Evolutionary conservation across 345 rosid genomes (phyloP).

Genomic region (Eucalyptus erythrocorys): DNA sequence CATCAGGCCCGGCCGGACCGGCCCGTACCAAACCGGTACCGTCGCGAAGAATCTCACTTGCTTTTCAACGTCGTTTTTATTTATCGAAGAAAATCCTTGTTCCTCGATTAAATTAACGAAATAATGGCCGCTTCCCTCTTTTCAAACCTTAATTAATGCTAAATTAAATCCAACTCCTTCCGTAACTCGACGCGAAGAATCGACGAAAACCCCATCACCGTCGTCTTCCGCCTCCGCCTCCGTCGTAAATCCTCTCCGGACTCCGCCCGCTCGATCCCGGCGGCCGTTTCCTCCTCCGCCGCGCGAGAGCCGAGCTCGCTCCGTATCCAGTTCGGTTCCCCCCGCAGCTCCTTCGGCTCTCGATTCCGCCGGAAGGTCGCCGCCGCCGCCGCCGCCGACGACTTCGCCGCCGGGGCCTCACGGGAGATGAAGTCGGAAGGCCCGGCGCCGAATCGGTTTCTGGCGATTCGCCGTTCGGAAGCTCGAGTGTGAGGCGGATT

Average conservation of each 20-base stretch:
- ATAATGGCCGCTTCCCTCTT: not conserved
- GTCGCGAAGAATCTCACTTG: not conserved
- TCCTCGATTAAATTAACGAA: not conserved
- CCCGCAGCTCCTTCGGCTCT: not conserved
- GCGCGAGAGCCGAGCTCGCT: slow-evolving; percentile 1
- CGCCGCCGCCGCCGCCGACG: not conserved
- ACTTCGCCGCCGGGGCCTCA: too few species aligned
- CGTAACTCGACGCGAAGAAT: not conserved
- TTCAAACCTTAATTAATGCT: not conserved
- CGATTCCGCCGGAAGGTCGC: not conserved
- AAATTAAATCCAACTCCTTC: not conserved
- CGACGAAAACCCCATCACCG: not conserved
- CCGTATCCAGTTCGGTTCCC: not conserved
- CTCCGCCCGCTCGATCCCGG: not conserved
- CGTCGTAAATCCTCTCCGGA: not conserved
- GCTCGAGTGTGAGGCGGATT: not conserved
- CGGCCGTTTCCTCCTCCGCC: not conserved
- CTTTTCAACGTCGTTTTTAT: not conserved
- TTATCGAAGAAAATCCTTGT: not conserved
- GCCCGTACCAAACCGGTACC: not conserved
- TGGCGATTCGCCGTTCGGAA: not conserved
- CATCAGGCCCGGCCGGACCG: not conserved
- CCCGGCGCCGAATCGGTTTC: not conserved
- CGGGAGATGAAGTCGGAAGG: not conserved
- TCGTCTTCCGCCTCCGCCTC: not conserved